Conservation (phyloP, 2,329 filamentous ascomycete species). For the Elsinoe batatas region DNA sequence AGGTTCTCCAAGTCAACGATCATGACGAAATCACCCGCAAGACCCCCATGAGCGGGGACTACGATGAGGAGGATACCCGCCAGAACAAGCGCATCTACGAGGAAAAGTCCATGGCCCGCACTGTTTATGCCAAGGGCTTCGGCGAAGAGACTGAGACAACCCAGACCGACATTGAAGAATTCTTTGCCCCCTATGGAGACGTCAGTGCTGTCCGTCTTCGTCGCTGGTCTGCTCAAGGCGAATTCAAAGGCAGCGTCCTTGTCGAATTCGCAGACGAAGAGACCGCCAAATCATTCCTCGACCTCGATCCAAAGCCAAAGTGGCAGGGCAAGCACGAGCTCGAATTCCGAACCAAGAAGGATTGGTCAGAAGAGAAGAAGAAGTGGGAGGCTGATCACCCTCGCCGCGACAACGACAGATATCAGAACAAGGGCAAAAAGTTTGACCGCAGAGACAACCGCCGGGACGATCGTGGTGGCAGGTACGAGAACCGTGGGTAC, state of each 20-base stretch:
- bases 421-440: conserved; percentile 21
- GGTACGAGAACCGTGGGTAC: not conserved
- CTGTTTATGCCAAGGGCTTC: conserved; percentile 90
- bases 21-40: conserved; percentile 70
- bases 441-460: conserved; percentile 8
- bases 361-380: conserved; percentile 55
- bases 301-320: conserved; percentile 66
- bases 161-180: conserved; percentile 88
- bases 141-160: conserved; percentile 72
- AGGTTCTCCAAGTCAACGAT: conserved; percentile 62
- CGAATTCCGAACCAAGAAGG: conserved; percentile 76
- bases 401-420: conserved; percentile 22
- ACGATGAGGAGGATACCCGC: conserved; percentile 41
- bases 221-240: conserved; percentile 51
- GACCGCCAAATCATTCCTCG: conserved; percentile 68
- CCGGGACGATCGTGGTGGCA: conserved; percentile 6
- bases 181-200: conserved; percentile 72
- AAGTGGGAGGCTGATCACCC: conserved; percentile 28
- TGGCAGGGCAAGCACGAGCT: conserved; percentile 62
- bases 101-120: conserved; percentile 59
- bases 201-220: conserved; percentile 80
- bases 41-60: conserved; percentile 48
- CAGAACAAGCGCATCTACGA: conserved; percentile 46
- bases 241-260: conserved; percentile 95
- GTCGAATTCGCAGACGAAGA: conserved; percentile 82